Base-by-base conservation (phyloP, 83 land plant genomes). In the Picea abies region DNA sequence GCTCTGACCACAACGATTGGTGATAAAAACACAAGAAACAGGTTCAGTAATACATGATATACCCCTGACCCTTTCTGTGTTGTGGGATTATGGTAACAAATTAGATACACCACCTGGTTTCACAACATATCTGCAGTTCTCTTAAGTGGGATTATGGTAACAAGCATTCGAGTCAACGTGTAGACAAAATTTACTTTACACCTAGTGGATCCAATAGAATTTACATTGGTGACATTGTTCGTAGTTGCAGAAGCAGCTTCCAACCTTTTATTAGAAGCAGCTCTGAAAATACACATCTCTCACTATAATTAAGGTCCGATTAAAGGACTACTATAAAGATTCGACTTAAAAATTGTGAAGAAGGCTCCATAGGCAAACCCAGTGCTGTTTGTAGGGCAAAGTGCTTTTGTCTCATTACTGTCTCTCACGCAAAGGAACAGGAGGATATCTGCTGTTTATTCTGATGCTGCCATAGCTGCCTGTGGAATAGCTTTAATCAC, bases 401-500 rank as follows among this genome's bases (percentile, higher is more conserved):
- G 47, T 70, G 44, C 8, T 37, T 76, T 32, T 70, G 75, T 37
- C 44, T 37, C 76, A 83, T 62, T 61, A 70, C 79, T 84, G 83
- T 75, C 83, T 71, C 77, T 80, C 85, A 19, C 66, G 71, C 71
- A 85, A 78, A 84, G 80, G 19, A 85, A 86, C 63, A 79, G 76
- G n/a, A 86, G 82, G 47, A 86, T 80, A n/a, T 78, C 85, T 14
- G 88, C 88, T 11, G 88, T 82, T 69, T 85, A 86, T 72, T 86
- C 79, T 32, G 85, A 80, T 7, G 85, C 83, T 5, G 85, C 85
- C 41, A 84, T 49, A n/a, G 83, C 75, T 68, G 83, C 52, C 37
- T 82, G 85, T 22, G 85, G 88, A 25, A 86, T 79, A 14, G 66
- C 88, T 76, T 86, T 86, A n/a, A 86, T 86, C 71, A 86, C 86